Evolutionary conservation across 148 eudicot species (phyloP).

Genomic region (Rheum nobile): DNA sequence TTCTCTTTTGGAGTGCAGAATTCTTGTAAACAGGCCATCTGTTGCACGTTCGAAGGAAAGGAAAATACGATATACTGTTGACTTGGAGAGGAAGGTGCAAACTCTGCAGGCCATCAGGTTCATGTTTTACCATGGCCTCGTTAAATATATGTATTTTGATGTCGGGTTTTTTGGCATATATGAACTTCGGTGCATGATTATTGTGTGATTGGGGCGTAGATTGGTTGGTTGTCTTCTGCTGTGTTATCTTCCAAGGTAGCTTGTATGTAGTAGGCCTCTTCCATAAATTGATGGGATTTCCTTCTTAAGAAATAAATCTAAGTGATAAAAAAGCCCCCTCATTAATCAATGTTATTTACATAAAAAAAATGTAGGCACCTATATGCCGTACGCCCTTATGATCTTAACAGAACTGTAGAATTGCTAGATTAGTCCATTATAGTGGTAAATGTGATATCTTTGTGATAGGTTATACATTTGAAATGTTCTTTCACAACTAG

Average conservation of each 20-base stretch:
- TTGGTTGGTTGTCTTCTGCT: background rate
- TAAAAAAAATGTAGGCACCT: too few relatives aligned
- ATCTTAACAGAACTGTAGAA: background rate
- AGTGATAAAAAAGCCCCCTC: too few relatives aligned
- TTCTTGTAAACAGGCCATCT: too few relatives aligned
- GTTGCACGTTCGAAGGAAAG: too few relatives aligned
- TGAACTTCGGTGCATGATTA: background rate
- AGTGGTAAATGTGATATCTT: background rate
- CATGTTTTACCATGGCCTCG: background rate
- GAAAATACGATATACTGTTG: too few relatives aligned
- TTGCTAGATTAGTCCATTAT: background rate
- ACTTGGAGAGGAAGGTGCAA: too few relatives aligned
- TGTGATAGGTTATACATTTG: background rate
- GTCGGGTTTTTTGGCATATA: background rate
- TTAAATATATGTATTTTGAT: background rate
- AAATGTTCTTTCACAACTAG: background rate
- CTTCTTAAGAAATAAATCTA: too few relatives aligned
- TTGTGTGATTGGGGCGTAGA: background rate
- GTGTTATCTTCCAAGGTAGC: background rate
- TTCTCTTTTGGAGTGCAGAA: too few relatives aligned
- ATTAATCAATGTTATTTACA: too few relatives aligned
- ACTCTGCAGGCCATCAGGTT: too few relatives aligned
- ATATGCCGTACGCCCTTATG: too few relatives aligned
- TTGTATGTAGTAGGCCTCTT: background rate
- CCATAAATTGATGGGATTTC: too few relatives aligned